Conservation (phyloP, 768 basidiomycete genomes). For the Podaxis mareebaensis region DNA sequence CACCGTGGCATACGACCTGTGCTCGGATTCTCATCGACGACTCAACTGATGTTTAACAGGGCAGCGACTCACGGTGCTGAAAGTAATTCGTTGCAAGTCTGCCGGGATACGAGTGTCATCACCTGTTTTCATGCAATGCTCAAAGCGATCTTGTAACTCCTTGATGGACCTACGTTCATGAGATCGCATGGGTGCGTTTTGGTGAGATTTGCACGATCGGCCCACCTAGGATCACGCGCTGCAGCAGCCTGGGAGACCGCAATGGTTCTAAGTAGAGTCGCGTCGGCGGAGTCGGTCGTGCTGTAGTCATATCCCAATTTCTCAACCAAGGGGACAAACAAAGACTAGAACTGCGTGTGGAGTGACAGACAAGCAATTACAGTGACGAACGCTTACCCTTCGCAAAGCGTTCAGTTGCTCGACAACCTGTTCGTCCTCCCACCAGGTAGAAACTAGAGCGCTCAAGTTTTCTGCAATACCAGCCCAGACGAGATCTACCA, state of each 20-base stretch:
- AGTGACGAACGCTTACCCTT: conserved; percentile 37
- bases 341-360: conserved; percentile 36
- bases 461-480: conserved; percentile 60
- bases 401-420: conserved; percentile 61
- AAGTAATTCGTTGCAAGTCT: conserved; percentile 68
- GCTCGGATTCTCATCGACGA: conserved; percentile 9
- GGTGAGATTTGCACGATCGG: neutral
- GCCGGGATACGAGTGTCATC: conserved; percentile 79
- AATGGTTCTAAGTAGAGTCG: conserved; percentile 69
- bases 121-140: conserved; percentile 63
- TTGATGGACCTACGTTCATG: conserved; percentile 58
- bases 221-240: conserved; percentile 30
- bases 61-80: conserved; percentile 42
- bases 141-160: conserved; percentile 73
- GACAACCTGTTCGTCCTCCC: conserved; percentile 66
- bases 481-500: conserved; percentile 80
- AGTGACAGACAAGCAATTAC: conserved; percentile 10
- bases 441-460: conserved; percentile 69
- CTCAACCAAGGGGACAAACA: conserved; percentile 77
- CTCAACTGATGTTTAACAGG: neutral
- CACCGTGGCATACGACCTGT: conserved; percentile 75
- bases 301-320: conserved; percentile 78
- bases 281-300: conserved; percentile 65
- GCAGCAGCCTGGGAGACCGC: conserved; percentile 57
- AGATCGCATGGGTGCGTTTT: conserved; percentile 9